Evolutionary conservation across 2,329 filamentous ascomycete species (phyloP), one percentile per base, ranked within the genome.

Genomic region (Clonostachys rosea): DNA sequence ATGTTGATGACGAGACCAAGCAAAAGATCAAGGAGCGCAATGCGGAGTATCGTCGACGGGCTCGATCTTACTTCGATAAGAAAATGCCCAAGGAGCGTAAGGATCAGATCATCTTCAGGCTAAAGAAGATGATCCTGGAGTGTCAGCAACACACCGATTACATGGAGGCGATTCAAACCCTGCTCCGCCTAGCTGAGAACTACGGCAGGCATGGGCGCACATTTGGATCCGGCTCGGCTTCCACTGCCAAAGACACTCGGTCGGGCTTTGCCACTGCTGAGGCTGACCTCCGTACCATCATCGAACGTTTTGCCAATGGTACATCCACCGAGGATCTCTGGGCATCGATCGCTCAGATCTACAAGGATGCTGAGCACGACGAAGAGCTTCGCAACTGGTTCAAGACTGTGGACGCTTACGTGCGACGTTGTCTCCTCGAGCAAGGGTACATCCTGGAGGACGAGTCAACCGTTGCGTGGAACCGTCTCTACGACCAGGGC

Each of bases 101-200:
- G 50, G 91, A 97, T 8, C 91, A 96, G 74, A 86, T 85, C 47
- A 85, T 96, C 58, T 96, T 84, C 80, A 88, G 94, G 36, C 71
- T 99, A 55, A 99, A 83, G 83, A 97, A 97, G 82, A 95, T 97
- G 87, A 74, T 99, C 37, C 84, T 96, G 42, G 94, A 99, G 69
- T 91, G 95, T 58, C 94, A 99, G 71, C 89, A 92, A 48, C 94
- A 97, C 62, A 82, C 89, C 49, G 92, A 99, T 59, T 99, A 97
- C 68, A 84, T 91, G 56, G 80, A 87, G 66, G 94, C 94, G n/a
- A 86, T 99, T 53, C 83, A 91, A 58, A 95, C 92, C 4, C 75
- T 99, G 6, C 78, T 99, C 33, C 75, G 81, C 40, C 75, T 99
- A 43, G 91, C 90, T 7, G 91, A 96, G 70, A 81, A 85, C 56